Evolutionary conservation across 257 asterid genomes (phyloP).

Genomic region (Leptodermis oblonga): DNA sequence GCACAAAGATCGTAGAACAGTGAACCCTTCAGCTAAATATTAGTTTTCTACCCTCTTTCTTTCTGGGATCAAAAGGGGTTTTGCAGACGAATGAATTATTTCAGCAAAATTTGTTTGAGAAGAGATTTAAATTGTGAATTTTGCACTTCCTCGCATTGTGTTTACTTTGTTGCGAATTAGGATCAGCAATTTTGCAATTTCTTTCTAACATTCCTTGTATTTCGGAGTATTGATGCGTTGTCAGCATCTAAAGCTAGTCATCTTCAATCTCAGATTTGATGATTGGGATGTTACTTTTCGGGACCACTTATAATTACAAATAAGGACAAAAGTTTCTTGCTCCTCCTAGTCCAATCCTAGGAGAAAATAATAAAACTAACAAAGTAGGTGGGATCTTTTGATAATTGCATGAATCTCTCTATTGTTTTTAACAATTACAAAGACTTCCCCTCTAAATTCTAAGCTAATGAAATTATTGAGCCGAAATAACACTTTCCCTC

Average conservation of each 20-base stretch:
- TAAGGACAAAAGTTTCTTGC: conserved; percentile 42
- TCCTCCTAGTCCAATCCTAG: not conserved
- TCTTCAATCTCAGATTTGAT: conserved; percentile 31
- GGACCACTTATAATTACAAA: conserved; percentile 22
- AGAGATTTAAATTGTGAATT: conserved; percentile 8
- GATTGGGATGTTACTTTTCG: conserved; percentile 47
- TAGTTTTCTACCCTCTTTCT: not conserved
- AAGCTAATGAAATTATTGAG: not conserved
- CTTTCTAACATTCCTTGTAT: conserved; percentile 27
- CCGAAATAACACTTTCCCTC: not conserved
- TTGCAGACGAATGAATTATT: conserved; percentile 10
- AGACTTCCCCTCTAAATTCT: not conserved
- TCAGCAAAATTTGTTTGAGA: conserved; percentile 11
- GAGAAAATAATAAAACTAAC: not conserved
- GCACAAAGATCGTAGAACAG: not conserved
- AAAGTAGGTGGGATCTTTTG: not conserved
- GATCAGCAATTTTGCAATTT: not conserved
- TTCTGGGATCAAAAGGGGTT: conserved; percentile 12
- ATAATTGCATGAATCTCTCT: not conserved
- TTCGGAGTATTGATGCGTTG: conserved; percentile 17
- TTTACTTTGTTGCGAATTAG: conserved; percentile 12
- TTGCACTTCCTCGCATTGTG: not conserved
- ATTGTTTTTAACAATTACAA: not conserved
- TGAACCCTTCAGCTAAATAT: conserved; percentile 1
- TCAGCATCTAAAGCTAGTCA: conserved; percentile 38